These are phyloP conservation scores for Starmerella riodocensis DNA, from an alignment of 805 yeast species.

Conservation along the genomic window DNA sequence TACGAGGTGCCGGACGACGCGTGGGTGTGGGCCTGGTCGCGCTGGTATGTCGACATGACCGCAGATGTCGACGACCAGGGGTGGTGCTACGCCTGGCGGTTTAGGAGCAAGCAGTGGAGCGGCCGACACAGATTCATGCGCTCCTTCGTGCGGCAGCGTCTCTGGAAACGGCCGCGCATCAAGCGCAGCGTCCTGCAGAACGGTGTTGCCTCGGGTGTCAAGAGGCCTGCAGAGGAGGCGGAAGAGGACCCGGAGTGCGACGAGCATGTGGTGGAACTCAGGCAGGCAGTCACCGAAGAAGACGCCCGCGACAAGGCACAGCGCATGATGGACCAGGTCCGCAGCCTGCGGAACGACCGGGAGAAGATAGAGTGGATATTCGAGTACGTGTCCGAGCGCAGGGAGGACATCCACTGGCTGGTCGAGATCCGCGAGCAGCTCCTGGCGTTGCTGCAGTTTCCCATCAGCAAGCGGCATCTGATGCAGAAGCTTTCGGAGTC, in stretches of 20 bases:
- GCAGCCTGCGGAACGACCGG: constrained; percentile 21
- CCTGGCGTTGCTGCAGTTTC: constrained; percentile 13
- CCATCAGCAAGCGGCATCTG: constrained; percentile 14
- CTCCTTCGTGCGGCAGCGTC: constrained; percentile 50
- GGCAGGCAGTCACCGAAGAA: not conserved
- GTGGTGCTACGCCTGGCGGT: constrained; percentile 55
- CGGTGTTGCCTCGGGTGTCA: not conserved
- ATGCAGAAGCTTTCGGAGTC: constrained; percentile 9
- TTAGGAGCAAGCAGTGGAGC: constrained; percentile 44
- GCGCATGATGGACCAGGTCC: not conserved
- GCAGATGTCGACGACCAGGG: constrained; percentile 70
- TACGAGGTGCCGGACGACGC: constrained; percentile 40
- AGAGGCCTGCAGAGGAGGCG: not conserved
- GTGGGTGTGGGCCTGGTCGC: constrained; percentile 58
- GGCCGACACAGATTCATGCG: constrained; percentile 43
- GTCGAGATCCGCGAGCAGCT: constrained; percentile 7
- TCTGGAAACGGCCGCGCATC: constrained; percentile 40
- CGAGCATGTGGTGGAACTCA: not conserved
- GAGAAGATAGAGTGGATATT: constrained; percentile 15
- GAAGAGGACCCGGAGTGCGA: not conserved
- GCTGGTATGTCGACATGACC: constrained; percentile 62
- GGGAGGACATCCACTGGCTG: constrained; percentile 8
- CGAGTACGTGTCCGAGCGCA: constrained; percentile 9
- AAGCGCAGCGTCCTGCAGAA: constrained; percentile 5
- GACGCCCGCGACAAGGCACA: not conserved